Base-by-base conservation (phyloP, 2,329 filamentous ascomycete species). In the Aureobasidium sp. region DNA sequence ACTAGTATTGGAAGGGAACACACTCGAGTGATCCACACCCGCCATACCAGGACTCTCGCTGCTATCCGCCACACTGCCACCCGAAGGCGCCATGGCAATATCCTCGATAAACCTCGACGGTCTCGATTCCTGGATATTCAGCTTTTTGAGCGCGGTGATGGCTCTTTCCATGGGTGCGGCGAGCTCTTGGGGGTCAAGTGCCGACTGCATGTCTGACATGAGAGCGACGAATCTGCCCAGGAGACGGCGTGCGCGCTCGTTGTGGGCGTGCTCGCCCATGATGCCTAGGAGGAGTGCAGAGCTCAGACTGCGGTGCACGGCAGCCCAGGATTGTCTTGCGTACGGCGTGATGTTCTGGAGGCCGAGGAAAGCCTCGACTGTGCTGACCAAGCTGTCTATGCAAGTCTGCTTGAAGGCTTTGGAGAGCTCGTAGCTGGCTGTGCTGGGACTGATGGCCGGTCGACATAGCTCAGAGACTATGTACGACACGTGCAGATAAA, bases 401-500 rank as follows among this genome's bases (percentile, higher is more conserved):
- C 82, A 84, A 62, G 80, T 77, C 58, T 78, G 77, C 47, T 81
- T 79, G 68, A 85, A 77, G 12, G 72, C 79, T 68, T 72, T 77
- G 65, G 71, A 75, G 44, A 78, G 70, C 47, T 79, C 78, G 56
- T 74, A 68, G 17, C 72, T 71, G 42, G 79, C 77, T 9, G 75
- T 75, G 47, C 76, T 74, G 11, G 80, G 77, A 67, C 82, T 85
- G 67, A 87, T 78, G 27, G 83, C 81, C 37, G 84, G 83, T 36
- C 84, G 79, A 68, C 82, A 86, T 36, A 86, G 79, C 71, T 86
- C 84, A 5, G 84, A 85, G 25, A 80, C 80, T 63, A 85, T 81
- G 70, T 86, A 87, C 8, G 82, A 85, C 22, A 82, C 81, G 68
- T 87, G 84, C 4, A 87, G 73, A 67, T 85, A 84, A 5, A 86